These are phyloP conservation scores for Aspergillus sp. DNA, from an alignment of 2,329 filamentous ascomycete species.

Conservation along the genomic window DNA sequence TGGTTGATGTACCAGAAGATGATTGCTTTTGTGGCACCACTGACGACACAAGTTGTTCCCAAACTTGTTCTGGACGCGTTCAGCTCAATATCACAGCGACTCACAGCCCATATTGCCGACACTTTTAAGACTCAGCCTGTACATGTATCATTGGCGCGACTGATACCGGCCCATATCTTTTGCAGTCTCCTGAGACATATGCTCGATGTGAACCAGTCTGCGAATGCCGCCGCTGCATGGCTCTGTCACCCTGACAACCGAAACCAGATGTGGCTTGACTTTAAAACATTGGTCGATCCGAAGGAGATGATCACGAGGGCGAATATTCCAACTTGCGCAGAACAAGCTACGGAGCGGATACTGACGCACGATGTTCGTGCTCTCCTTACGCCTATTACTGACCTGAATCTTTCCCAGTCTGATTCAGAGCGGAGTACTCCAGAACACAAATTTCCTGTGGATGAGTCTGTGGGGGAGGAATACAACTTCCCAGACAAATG, in stretches of 20 bases:
- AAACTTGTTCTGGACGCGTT: slow-evolving; percentile 85
- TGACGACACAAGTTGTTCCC: slow-evolving; percentile 89
- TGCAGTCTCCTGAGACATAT: slow-evolving; percentile 83
- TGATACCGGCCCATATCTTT: slow-evolving; percentile 87
- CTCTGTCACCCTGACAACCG: slow-evolving; percentile 86
- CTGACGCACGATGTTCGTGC: slow-evolving; percentile 51
- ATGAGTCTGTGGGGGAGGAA: slow-evolving; percentile 42
- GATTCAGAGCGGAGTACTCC: slow-evolving; percentile 37
- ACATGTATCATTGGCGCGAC: slow-evolving; percentile 84
- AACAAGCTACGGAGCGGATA: slow-evolving; percentile 42
- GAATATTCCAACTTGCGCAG: slow-evolving; percentile 46
- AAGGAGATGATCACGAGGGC: slow-evolving; percentile 47
- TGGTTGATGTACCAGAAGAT: slow-evolving; percentile 96
- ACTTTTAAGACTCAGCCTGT: slow-evolving; percentile 83
- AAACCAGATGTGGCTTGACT: slow-evolving; percentile 94
- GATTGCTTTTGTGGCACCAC: slow-evolving; percentile 86
- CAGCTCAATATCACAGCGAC: slow-evolving; percentile 78
- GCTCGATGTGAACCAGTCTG: slow-evolving; percentile 87
- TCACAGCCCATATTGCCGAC: slow-evolving; percentile 80
- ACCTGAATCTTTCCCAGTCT: slow-evolving; percentile 36
- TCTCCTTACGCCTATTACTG: slow-evolving; percentile 46
- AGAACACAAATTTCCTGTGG: slow-evolving; percentile 41
- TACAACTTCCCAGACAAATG: slow-evolving; percentile 56
- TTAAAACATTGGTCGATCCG: slow-evolving; percentile 51
- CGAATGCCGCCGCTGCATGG: slow-evolving; percentile 92